Conservation (phyloP, 768 basidiomycete species). For the Suillus spraguei region DNA sequence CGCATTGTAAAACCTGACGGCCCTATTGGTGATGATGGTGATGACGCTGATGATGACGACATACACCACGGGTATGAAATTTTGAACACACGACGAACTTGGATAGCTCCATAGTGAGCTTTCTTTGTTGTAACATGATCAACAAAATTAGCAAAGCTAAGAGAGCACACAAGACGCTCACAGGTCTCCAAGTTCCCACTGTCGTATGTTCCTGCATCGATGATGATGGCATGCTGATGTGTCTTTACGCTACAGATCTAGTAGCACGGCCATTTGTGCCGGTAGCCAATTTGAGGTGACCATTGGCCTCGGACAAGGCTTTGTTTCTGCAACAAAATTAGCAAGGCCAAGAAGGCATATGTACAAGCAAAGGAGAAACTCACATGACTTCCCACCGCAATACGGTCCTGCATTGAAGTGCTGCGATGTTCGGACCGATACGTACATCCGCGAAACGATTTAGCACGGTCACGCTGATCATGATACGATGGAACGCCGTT, state of each 20-base stretch:
- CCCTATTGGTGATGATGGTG: background rate
- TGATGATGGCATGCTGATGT: background rate
- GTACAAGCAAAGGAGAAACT: conserved; percentile 9
- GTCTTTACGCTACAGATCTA: background rate
- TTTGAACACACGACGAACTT: background rate
- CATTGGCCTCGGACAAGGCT: conserved; percentile 8
- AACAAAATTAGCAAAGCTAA: background rate
- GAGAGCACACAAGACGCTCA: background rate
- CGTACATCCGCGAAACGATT: background rate
- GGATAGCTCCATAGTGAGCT: background rate
- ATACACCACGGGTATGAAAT: background rate
- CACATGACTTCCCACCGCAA: conserved; percentile 11
- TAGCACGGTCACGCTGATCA: conserved; percentile 1
- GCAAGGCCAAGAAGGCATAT: background rate
- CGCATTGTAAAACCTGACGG: background rate
- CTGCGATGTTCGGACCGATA: conserved; percentile 9
- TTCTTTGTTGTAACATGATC: background rate
- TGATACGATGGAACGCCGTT: conserved; percentile 4
- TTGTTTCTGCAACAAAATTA: conserved; percentile 9
- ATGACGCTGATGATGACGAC: conserved; percentile 11
- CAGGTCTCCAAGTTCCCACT: conserved; percentile 1
- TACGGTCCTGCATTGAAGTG: conserved; percentile 9
- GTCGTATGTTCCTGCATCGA: background rate
- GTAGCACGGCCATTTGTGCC: background rate
- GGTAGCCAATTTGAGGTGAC: background rate